Conservation (phyloP, 345 rosid species). For the Clarkia xantiana region DNA sequence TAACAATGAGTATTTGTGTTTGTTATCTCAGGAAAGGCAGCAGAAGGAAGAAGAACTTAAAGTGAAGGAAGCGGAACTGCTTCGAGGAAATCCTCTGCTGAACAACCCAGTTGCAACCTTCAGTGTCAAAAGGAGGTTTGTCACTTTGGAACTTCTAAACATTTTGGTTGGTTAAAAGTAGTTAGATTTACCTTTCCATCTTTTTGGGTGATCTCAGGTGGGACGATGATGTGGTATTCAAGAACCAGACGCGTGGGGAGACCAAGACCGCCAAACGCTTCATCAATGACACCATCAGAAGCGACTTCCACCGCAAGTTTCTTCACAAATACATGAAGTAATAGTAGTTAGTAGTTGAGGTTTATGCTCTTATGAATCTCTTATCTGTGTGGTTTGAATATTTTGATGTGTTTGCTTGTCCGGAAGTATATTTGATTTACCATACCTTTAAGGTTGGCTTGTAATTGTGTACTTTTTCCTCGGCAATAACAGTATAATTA, state of each 20-base stretch:
- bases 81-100: constrained; percentile 77
- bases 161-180: not conserved
- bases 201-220: no score
- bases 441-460: no score
- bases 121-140: constrained; percentile 72
- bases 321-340: constrained; percentile 93
- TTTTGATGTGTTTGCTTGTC: no score
- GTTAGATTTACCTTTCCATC: no score
- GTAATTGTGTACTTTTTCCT: no score
- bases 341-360: no score
- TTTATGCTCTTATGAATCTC: no score
- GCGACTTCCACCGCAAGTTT: constrained; percentile 87
- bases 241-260: constrained; percentile 97
- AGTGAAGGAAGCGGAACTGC: constrained; percentile 84
- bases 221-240: constrained; percentile 99
- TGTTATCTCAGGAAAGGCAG: constrained; percentile 41
- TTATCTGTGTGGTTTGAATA: no score
- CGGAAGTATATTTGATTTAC: no score
- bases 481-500: no score
- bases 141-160: not conserved
- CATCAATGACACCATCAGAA: constrained; percentile 93
- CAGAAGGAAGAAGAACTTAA: constrained; percentile 71
- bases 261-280: constrained; percentile 85
- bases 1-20: not conserved
- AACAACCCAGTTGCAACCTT: constrained; percentile 55